A percentile compares a stretch with the other conserved stretches of the same genome.
Conservation (phyloP, 1,284 basidiomycete species). For the Cystobasidium pallidum region DNA sequence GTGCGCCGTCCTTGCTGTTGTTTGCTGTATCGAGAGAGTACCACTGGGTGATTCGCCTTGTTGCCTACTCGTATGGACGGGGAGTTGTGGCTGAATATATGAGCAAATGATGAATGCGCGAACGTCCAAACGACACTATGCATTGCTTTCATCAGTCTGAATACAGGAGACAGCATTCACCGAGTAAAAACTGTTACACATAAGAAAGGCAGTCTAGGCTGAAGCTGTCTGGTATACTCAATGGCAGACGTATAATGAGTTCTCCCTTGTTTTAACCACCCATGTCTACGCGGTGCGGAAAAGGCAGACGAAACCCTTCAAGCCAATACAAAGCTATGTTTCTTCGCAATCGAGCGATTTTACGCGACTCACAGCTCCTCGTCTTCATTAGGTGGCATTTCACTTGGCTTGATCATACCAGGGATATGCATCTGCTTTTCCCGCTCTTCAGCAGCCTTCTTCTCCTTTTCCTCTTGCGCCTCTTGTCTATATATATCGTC, state of each 20-base stretch:
- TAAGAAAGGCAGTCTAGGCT: neutral
- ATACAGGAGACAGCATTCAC: neutral
- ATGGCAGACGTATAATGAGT: neutral
- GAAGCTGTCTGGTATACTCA: neutral
- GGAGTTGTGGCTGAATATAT: neutral
- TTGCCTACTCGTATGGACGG: neutral
- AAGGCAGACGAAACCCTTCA: no score
- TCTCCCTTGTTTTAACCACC: no score
- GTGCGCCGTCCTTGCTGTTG: neutral
- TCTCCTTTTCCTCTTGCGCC: constrained; percentile 80
- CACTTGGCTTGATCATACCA: constrained; percentile 97
- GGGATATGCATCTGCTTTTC: constrained; percentile 90
- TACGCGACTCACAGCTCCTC: constrained; percentile 59
- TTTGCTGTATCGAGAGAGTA: neutral
- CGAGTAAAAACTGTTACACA: neutral
- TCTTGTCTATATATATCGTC: constrained; percentile 90
- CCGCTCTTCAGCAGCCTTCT: constrained; percentile 74
- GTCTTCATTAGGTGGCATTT: constrained; percentile 83
- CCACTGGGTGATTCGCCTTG: neutral
- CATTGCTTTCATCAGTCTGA: neutral
- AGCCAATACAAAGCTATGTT: no score
- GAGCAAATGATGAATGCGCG: neutral
- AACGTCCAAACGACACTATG: neutral
- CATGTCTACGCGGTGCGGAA: no score
- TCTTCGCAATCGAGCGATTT: neutral